These are phyloP conservation scores for Aspergillus coremiiformis DNA, from an alignment of 495 filamentous ascomycete species.

Conservation along the genomic window DNA sequence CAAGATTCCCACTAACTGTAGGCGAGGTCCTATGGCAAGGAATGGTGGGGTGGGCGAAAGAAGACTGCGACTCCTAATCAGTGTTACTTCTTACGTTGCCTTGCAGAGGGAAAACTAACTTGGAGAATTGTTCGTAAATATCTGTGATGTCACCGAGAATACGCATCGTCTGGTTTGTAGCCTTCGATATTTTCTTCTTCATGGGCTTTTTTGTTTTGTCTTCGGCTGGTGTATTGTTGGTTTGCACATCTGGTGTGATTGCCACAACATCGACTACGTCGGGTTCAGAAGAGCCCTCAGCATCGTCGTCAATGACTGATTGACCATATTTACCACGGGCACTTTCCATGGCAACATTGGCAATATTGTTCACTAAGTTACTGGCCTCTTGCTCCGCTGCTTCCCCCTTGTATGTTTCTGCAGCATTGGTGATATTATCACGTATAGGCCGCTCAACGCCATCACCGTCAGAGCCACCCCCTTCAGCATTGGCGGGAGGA, in stretches of 20 bases:
- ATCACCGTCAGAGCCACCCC: slow-evolving; percentile 57
- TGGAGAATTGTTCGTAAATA: slow-evolving; percentile 71
- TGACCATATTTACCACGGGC: slow-evolving; percentile 65
- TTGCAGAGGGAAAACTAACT: slow-evolving; percentile 39
- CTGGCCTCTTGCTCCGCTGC: slow-evolving; percentile 78
- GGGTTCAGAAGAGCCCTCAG: slow-evolving; percentile 44
- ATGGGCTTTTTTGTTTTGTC: slow-evolving; percentile 81
- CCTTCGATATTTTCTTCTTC: slow-evolving; percentile 66
- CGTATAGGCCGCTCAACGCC: slow-evolving; percentile 13
- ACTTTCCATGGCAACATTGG: slow-evolving; percentile 64
- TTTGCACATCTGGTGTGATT: slow-evolving; percentile 51
- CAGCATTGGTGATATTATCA: slow-evolving; percentile 71
- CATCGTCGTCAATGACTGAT: slow-evolving; percentile 37
- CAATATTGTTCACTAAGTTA: slow-evolving; percentile 70
- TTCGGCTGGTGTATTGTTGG: slow-evolving; percentile 5
- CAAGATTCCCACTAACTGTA: slow-evolving; percentile 56
- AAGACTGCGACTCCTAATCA: slow-evolving; percentile 38
- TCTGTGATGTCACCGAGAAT: slow-evolving; percentile 65
- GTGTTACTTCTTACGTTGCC: background rate
- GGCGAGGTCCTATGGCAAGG: slow-evolving; percentile 49
- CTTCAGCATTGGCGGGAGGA: slow-evolving; percentile 65
- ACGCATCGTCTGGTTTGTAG: slow-evolving; percentile 72
- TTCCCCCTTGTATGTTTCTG: slow-evolving; percentile 77
- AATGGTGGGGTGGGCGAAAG: slow-evolving; percentile 73
- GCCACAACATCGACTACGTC: slow-evolving; percentile 54